Base-by-base conservation (phyloP, 2,329 filamentous ascomycete genomes). In the Orbilia javanica region DNA sequence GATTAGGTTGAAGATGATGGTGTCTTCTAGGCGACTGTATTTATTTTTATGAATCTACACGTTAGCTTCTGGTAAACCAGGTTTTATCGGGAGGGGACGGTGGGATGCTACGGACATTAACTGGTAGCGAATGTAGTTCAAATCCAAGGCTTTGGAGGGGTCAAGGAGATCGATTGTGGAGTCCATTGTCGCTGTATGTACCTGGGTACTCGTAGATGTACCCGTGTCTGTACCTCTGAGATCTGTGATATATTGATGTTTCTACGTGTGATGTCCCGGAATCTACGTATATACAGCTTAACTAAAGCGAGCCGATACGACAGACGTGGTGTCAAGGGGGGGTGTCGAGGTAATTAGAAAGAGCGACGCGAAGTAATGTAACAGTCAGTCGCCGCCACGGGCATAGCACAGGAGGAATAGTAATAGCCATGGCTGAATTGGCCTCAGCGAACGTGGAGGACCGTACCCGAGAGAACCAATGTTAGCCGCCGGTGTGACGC, bases 1-100 rank as follows among this genome's bases (percentile, higher is more conserved):
- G 83, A 98, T 98, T 44, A 99, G 88, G 85, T 97, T 92, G 85
- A 97, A 97, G 81, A 93, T 97, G 83, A 99, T 98, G 79, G 95
- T 98, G 83, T 99, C 96, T 86, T 99, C 96, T 18, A 98, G 88
- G 20, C 96, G 96, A 83, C 96, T 99, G 82, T 76, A n/a, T n/a
- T 15, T 11, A 13, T 1, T 50, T 42, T 39, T 7, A 22, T 48
- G 20, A 15, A n/a, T 13, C 7, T 36, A 13, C 4, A n/a, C 25
- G 44, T 48, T 50, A 50, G 46, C 42, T 20, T 46, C 13, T 6
- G 42, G 39, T 4, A 15, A 2, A 44, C n/a, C 4, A 22, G 48
- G 48, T 22, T 2, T 55, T 1, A 39, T 22, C 7, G 31, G 27
- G 25, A 62, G 39, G 18, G n/a, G 68, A 67, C 4, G 46, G 80